These are phyloP conservation scores for Neurospora discreta DNA, from an alignment of 495 filamentous ascomycete genomes.

Conservation along the genomic window DNA sequence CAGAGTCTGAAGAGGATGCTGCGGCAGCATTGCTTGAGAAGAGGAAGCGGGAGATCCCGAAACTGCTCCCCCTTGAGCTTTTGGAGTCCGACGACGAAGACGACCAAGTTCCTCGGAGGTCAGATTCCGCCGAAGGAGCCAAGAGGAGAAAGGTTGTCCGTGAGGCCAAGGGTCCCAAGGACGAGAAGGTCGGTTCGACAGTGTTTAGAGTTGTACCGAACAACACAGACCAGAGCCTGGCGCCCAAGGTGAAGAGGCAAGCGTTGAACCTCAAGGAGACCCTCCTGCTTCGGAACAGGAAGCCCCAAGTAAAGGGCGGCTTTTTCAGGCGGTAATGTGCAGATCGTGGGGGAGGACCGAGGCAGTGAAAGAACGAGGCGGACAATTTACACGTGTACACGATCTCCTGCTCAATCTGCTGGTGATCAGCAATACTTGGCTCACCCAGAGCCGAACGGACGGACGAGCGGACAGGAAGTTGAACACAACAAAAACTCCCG, in stretches of 20 bases:
- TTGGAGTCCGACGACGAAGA: slow-evolving; percentile 34
- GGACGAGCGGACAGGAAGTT: neutral
- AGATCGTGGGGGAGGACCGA: neutral
- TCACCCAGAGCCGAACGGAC: neutral
- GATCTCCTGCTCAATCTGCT: neutral
- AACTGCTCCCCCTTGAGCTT: slow-evolving; percentile 33
- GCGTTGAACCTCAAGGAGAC: slow-evolving; percentile 21
- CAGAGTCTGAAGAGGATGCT: slow-evolving; percentile 10
- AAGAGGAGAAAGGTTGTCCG: slow-evolving; percentile 27
- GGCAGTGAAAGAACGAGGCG: neutral
- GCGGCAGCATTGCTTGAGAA: slow-evolving; percentile 8
- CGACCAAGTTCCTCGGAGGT: slow-evolving; percentile 9
- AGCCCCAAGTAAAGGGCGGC: slow-evolving; percentile 17
- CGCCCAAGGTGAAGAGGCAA: slow-evolving; percentile 28
- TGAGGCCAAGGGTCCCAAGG: slow-evolving; percentile 21
- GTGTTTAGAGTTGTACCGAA: slow-evolving; percentile 29
- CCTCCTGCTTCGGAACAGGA: slow-evolving; percentile 25
- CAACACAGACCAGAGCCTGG: slow-evolving; percentile 20
- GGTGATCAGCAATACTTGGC: neutral
- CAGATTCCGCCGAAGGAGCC: slow-evolving; percentile 10
- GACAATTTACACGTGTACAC: neutral
- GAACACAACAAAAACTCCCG: neutral
- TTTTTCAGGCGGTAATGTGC: slow-evolving; percentile 27
- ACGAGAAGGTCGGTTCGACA: slow-evolving; percentile 29
- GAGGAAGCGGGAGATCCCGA: slow-evolving; percentile 24